phyloP scores from a whole-genome alignment of 306 rosid genomes.

The Astragalus glycyphyllos region DNA sequence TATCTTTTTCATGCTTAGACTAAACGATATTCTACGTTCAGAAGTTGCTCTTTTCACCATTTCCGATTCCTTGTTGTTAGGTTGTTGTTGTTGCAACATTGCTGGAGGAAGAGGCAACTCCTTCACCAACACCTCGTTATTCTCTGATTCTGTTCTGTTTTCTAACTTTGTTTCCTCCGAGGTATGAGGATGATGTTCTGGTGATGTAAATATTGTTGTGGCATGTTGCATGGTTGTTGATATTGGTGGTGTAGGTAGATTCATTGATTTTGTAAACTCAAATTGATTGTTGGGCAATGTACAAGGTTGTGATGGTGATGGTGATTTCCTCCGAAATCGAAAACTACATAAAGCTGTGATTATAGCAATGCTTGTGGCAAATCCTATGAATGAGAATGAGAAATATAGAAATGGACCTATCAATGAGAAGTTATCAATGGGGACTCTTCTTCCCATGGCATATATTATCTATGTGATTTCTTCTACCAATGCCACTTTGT shows the following conservation, averaged over 20 bases:
- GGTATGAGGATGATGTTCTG: constrained; percentile 11
- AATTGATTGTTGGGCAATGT: background rate
- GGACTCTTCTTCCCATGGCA: constrained; percentile 74
- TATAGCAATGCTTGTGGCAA: constrained; percentile 58
- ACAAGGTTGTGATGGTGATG: background rate
- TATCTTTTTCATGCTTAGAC: constrained; percentile 53
- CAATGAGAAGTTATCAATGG: constrained; percentile 44
- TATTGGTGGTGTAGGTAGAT: background rate
- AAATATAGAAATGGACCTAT: constrained; percentile 51
- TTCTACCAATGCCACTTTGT: constrained; percentile 11
- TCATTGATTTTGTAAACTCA: background rate
- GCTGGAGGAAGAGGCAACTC: constrained; percentile 63
- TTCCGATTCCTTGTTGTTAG: background rate
- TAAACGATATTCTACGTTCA: constrained; percentile 48
- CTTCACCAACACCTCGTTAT: constrained; percentile 32
- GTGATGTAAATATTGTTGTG: background rate
- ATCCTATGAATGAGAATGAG: constrained; percentile 48
- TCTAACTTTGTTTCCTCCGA: constrained; percentile 23
- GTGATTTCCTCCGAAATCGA: constrained; percentile 41
- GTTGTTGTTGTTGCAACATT: constrained; percentile 38
- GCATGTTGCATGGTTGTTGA: background rate
- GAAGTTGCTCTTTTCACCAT: constrained; percentile 52
- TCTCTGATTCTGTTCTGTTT: background rate
- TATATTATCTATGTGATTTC: constrained; percentile 11
- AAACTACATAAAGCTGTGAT: constrained; percentile 60